Percentiles rank a stretch among this genome's conserved stretches.
Conservation (phyloP, 148 eudicot species). For the Linanthus parryae region DNA sequence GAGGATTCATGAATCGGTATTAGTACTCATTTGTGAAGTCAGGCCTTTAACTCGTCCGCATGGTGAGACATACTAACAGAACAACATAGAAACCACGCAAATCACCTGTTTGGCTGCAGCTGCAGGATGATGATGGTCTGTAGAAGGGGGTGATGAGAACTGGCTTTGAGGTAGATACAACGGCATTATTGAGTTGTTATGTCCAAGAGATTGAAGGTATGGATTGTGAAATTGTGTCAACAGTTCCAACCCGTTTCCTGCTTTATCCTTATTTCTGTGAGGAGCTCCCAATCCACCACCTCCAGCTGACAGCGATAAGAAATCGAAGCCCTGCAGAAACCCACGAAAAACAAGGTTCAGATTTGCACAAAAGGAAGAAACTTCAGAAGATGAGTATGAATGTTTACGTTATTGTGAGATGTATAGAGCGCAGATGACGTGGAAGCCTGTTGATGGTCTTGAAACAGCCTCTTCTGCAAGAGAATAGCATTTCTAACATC, state of each 20-base stretch:
- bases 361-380: conserved; percentile 1
- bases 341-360: conserved; percentile 2
- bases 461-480: conserved; percentile 23
- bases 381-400: background rate
- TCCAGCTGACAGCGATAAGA: conserved; percentile 41
- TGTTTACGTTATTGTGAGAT: conserved; percentile 34
- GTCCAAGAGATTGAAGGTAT: background rate
- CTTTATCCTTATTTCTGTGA: conserved; percentile 8
- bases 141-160: background rate
- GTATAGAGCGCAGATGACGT: conserved; percentile 17
- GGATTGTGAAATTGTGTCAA: conserved; percentile 8
- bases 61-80: no score
- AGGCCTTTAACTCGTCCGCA: no score
- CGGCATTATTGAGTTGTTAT: background rate
- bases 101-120: conserved; percentile 7
- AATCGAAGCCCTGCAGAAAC: conserved; percentile 43
- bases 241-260: conserved; percentile 15
- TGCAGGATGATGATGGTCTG: background rate
- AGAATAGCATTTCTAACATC: conserved; percentile 24
- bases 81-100: background rate
- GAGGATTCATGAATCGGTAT: no score
- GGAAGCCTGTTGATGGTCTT: conserved; percentile 28
- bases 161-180: conserved; percentile 4
- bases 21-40: no score
- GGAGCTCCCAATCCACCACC: conserved; percentile 21